These are phyloP conservation scores for Podila verticillata DNA, from an alignment of 192 early-diverging fungal species.

Conservation along the genomic window DNA sequence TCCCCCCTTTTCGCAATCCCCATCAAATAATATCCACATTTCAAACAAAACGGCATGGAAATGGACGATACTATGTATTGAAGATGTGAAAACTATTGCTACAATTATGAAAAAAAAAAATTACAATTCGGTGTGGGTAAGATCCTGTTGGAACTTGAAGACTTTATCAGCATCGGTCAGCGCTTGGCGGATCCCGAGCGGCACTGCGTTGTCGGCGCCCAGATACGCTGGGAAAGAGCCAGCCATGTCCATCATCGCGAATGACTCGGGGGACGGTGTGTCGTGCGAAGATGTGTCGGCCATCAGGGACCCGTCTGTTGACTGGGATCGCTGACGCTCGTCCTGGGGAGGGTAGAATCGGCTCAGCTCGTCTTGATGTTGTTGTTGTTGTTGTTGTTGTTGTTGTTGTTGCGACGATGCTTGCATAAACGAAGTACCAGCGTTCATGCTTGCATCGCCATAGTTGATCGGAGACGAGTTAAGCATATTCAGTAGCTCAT, in stretches of 20 bases:
- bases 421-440: not conserved
- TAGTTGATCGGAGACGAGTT: conserved; percentile 28
- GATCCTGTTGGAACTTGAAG: conserved; percentile 30
- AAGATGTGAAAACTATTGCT: too few species aligned
- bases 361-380: not conserved
- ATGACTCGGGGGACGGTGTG: conserved; percentile 31
- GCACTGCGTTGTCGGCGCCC: conserved; percentile 10
- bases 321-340: conserved; percentile 8
- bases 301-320: conserved; percentile 16
- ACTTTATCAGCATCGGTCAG: conserved; percentile 21
- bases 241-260: conserved; percentile 27
- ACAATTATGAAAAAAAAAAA: too few species aligned
- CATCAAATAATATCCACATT: too few species aligned
- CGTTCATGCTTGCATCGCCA: not conserved
- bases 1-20: not conserved
- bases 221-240: conserved; percentile 30
- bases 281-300: conserved; percentile 14
- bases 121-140: too few species aligned
- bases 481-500: conserved; percentile 38
- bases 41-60: too few species aligned
- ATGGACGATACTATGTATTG: too few species aligned
- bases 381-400: conserved; percentile 10
- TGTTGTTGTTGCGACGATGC: conserved; percentile 2
- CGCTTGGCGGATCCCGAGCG: conserved; percentile 28
- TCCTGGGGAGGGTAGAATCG: conserved; percentile 3